A percentile compares a stretch with the other conserved stretches of the same genome.
Conservation (phyloP, 148 eudicot genomes). For the Arbutus unedo region DNA sequence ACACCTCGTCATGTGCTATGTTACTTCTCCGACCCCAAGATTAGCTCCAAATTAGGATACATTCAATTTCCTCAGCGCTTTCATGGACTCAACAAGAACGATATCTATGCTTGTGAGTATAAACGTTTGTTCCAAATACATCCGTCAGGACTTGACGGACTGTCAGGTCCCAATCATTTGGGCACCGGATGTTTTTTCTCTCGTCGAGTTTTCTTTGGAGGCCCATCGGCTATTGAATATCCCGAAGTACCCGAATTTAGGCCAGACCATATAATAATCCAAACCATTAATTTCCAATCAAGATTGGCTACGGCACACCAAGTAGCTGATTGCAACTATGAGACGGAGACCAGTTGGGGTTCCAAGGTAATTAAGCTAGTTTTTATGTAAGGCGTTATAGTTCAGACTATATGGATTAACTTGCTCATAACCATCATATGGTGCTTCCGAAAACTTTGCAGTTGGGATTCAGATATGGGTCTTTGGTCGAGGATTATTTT, state of each 20-base stretch:
- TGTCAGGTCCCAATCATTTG: conserved; percentile 54
- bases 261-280: conserved; percentile 14
- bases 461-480: conserved; percentile 69
- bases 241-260: conserved; percentile 26
- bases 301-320: conserved; percentile 22
- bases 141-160: conserved; percentile 60
- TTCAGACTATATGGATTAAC: too few species aligned
- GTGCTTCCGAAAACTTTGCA: conserved; percentile 13
- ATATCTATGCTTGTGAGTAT: conserved; percentile 49
- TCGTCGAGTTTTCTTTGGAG: conserved; percentile 48
- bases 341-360: conserved; percentile 34
- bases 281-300: conserved; percentile 17
- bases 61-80: conserved; percentile 71
- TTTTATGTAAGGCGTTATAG: too few species aligned
- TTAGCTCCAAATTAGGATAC: conserved; percentile 39
- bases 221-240: conserved; percentile 19
- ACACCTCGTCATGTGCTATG: conserved; percentile 51
- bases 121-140: conserved; percentile 42
- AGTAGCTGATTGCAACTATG: conserved; percentile 31
- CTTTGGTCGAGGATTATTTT: conserved; percentile 52
- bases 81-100: conserved; percentile 49
- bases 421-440: too few species aligned
- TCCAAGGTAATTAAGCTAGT: conserved; percentile 24
- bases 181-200: conserved; percentile 66
- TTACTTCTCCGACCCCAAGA: conserved; percentile 35